phyloP scores from a whole-genome alignment of 1,139 yeast species.

The Diutina siamensis region DNA sequence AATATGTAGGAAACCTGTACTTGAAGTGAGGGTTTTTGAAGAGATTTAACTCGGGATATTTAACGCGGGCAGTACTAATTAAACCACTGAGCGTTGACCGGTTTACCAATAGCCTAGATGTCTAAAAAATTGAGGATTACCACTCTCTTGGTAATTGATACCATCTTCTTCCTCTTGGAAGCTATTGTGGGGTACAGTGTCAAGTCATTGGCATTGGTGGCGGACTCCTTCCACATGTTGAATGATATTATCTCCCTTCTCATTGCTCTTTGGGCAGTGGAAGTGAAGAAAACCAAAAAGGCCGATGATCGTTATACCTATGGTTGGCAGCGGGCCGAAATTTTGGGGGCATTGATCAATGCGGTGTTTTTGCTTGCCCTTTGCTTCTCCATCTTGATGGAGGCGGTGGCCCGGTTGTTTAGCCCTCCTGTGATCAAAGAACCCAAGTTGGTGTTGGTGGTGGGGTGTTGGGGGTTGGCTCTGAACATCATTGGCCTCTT shows the following conservation, averaged over 20 bases:
- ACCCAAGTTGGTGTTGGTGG: conserved; percentile 69
- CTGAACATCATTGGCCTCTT: conserved; percentile 78
- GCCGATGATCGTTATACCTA: conserved; percentile 87
- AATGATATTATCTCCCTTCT: conserved; percentile 84
- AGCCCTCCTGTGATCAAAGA: conserved; percentile 69
- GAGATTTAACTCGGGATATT: no score
- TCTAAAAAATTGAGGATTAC: conserved; percentile 67
- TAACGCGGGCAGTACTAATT: no score
- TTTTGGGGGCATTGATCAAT: conserved; percentile 83
- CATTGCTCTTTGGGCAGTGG: conserved; percentile 95
- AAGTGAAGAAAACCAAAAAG: conserved; percentile 69
- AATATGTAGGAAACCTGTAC: no score
- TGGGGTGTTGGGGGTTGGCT: conserved; percentile 71
- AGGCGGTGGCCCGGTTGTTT: conserved; percentile 82
- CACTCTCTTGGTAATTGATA: conserved; percentile 64
- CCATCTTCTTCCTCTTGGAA: conserved; percentile 76
- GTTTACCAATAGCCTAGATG: no score
- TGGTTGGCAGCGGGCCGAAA: conserved; percentile 96
- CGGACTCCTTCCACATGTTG: conserved; percentile 96
- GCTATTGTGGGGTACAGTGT: conserved; percentile 79
- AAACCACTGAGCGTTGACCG: no score
- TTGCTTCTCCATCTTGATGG: conserved; percentile 84
- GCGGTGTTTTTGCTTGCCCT: conserved; percentile 88
- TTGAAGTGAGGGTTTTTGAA: no score
- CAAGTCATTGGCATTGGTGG: conserved; percentile 84